Percentiles rank a stretch among this genome's conserved stretches.
Conservation (phyloP, 495 filamentous ascomycete species). For the Astrothelium subdiscretum region DNA sequence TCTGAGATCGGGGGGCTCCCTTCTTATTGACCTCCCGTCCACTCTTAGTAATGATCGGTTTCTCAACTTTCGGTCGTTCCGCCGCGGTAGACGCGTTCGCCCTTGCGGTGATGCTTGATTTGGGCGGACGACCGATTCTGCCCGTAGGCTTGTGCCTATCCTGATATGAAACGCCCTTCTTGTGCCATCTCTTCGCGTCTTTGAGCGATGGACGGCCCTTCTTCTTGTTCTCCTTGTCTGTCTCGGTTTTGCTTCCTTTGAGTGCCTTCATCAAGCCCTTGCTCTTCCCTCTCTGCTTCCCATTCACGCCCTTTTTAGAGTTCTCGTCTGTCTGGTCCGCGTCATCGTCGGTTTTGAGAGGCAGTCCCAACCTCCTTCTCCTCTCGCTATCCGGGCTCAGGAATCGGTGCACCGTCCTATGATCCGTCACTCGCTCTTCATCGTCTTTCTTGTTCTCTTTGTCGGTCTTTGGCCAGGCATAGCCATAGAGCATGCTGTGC, state of each 20-base stretch:
- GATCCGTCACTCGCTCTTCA: constrained; percentile 43
- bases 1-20: neutral
- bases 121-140: neutral
- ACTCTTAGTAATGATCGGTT: neutral
- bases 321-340: neutral
- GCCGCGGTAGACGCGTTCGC: neutral
- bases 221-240: neutral
- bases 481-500: constrained; percentile 91
- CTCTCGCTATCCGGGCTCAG: constrained; percentile 30
- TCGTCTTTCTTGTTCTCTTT: constrained; percentile 57
- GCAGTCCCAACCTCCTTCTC: constrained; percentile 17
- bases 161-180: neutral
- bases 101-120: neutral
- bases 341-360: neutral
- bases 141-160: neutral
- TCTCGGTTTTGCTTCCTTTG: neutral
- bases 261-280: neutral
- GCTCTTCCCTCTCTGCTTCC: neutral
- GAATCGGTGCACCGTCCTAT: constrained; percentile 30
- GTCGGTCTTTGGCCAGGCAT: constrained; percentile 90
- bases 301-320: neutral
- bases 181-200: neutral
- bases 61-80: neutral
- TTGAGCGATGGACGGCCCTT: neutral
- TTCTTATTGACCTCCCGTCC: neutral